A percentile compares a stretch with the other conserved stretches of the same genome.
Evolutionary conservation across 1,139 yeast species (phyloP).

Genomic region (Debaryomyces nepalensis): DNA sequence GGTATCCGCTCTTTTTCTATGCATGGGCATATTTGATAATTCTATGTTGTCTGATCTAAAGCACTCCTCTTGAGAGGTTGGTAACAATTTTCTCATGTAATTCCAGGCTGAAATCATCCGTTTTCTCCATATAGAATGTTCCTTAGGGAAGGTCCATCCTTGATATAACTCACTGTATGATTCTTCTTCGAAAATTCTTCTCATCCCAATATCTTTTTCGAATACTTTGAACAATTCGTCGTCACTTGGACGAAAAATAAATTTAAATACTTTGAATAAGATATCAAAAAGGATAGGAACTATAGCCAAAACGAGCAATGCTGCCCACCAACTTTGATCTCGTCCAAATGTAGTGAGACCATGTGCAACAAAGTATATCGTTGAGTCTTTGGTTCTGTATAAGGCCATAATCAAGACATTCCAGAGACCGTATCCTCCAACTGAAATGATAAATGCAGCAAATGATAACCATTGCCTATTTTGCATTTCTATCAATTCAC

Average conservation of each 20-base stretch:
- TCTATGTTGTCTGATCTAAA: constrained; percentile 3
- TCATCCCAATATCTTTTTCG: constrained; percentile 70
- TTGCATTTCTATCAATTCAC: constrained; percentile 84
- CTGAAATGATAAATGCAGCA: constrained; percentile 72
- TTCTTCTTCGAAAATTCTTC: constrained; percentile 71
- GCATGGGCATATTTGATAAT: constrained; percentile 26
- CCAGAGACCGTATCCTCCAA: constrained; percentile 90
- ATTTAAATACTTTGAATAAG: constrained; percentile 58
- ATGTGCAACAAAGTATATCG: constrained; percentile 72
- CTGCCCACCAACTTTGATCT: constrained; percentile 87
- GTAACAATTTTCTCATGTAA: constrained; percentile 12
- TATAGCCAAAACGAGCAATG: constrained; percentile 58
- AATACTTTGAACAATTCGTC: constrained; percentile 77
- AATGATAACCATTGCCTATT: constrained; percentile 74
- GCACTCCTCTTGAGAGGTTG: not conserved
- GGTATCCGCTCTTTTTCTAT: constrained; percentile 57
- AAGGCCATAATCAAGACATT: constrained; percentile 73
- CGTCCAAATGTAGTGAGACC: constrained; percentile 78
- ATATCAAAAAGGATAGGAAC: constrained; percentile 72
- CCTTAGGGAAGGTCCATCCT: constrained; percentile 75
- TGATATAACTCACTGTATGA: constrained; percentile 76
- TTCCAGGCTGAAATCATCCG: constrained; percentile 13
- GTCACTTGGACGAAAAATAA: constrained; percentile 67
- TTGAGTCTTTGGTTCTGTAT: constrained; percentile 59
- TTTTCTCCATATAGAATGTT: constrained; percentile 23